phyloP scores from a whole-genome alignment of 1,284 basidiomycete species.

The Fomitiporia mediterranea region DNA sequence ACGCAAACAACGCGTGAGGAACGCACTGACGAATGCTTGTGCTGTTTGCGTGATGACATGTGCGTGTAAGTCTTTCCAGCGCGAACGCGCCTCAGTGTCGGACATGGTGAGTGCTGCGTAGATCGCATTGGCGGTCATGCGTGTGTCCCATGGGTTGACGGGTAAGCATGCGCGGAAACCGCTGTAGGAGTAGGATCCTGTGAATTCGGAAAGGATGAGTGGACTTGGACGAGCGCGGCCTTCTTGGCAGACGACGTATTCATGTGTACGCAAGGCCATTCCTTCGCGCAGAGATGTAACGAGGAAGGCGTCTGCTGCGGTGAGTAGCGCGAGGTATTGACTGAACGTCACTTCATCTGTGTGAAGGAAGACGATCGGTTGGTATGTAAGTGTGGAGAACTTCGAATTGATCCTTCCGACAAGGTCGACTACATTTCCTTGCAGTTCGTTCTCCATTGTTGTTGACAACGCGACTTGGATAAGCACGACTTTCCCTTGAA shows the following conservation, averaged over 20 bases:
- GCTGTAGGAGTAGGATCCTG: constrained; percentile 80
- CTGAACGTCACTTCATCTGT: constrained; percentile 83
- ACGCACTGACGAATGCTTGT: constrained; percentile 77
- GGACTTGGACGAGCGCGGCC: constrained; percentile 65
- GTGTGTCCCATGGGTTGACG: constrained; percentile 79
- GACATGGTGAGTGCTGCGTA: constrained; percentile 74
- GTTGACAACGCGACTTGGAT: constrained; percentile 87
- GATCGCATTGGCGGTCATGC: constrained; percentile 73
- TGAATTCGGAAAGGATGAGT: constrained; percentile 80
- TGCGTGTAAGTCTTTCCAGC: constrained; percentile 84
- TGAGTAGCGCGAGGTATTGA: constrained; percentile 81
- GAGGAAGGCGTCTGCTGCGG: constrained; percentile 83
- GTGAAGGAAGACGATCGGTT: constrained; percentile 85
- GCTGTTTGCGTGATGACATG: constrained; percentile 87
- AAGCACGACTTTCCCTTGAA: constrained; percentile 74
- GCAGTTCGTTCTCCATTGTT: constrained; percentile 70
- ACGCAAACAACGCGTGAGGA: constrained; percentile 70
- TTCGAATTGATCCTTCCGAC: constrained; percentile 80
- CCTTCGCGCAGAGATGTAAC: constrained; percentile 83
- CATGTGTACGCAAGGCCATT: constrained; percentile 80
- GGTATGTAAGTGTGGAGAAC: constrained; percentile 81
- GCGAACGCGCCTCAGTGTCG: constrained; percentile 62
- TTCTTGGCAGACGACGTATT: constrained; percentile 82
- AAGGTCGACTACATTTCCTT: constrained; percentile 70
- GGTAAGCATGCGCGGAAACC: constrained; percentile 84